Evolutionary conservation across 768 basidiomycete genomes (phyloP).

Genomic region (Amanita fuliginea): DNA sequence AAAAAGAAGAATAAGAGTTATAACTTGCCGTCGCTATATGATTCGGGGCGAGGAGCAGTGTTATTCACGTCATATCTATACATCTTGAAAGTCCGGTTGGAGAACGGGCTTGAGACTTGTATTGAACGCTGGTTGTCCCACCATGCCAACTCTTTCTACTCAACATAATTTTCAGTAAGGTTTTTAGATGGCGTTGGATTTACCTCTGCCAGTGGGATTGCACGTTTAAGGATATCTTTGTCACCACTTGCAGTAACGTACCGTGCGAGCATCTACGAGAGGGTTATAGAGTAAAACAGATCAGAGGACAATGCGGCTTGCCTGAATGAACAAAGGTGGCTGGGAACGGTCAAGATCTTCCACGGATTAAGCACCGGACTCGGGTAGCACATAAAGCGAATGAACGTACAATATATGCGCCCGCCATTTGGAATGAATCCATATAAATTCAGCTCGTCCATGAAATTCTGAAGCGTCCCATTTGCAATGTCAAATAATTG

Average conservation of each 20-base stretch:
- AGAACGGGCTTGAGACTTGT: conserved; percentile 59
- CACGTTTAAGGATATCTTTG: conserved; percentile 61
- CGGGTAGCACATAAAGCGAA: neutral
- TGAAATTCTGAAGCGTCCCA: conserved; percentile 81
- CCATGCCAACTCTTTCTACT: conserved; percentile 71
- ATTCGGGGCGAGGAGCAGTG: conserved; percentile 84
- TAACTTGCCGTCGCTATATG: conserved; percentile 50
- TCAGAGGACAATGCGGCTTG: conserved; percentile 16
- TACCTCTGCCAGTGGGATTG: conserved; percentile 78
- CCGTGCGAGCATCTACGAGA: conserved; percentile 69
- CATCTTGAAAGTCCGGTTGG: conserved; percentile 53
- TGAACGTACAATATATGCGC: conserved; percentile 65
- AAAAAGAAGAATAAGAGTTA: conserved; percentile 1
- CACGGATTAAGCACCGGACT: neutral
- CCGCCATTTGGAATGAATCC: conserved; percentile 96
- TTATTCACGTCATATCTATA: conserved; percentile 72
- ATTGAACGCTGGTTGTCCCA: conserved; percentile 69
- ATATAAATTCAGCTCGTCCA: conserved; percentile 78
- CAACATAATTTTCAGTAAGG: neutral
- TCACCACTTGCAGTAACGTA: conserved; percentile 71
- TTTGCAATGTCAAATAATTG: conserved; percentile 65
- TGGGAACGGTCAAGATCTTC: conserved; percentile 84
- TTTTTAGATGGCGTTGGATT: conserved; percentile 7
- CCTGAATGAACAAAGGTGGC: conserved; percentile 81
- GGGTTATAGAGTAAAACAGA: neutral